Evolutionary conservation across 1,284 basidiomycete species (phyloP).

Genomic region (Marasmius fiardii): DNA sequence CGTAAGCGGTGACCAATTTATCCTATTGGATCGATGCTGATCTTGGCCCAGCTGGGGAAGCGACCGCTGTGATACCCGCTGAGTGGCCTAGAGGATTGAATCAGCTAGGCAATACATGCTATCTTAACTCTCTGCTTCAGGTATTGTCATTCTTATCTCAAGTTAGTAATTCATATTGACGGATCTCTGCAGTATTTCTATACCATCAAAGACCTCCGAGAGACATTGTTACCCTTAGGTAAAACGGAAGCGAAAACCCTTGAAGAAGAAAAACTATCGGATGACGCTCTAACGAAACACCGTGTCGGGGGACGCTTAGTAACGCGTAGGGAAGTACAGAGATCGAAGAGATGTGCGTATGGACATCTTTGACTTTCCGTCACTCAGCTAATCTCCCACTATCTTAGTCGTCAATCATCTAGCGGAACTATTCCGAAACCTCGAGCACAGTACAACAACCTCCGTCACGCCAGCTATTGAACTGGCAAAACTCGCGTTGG

Average conservation of each 20-base stretch:
- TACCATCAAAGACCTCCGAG: constrained; percentile 86
- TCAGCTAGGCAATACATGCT: constrained; percentile 93
- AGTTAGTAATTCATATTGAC: not conserved
- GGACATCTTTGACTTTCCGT: not conserved
- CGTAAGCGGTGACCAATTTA: constrained; percentile 45
- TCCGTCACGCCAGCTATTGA: constrained; percentile 84
- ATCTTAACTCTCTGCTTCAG: constrained; percentile 85
- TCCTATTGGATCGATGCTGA: not conserved
- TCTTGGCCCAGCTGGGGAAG: constrained; percentile 54
- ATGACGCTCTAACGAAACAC: constrained; percentile 76
- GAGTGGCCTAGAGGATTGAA: constrained; percentile 85
- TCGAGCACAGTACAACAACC: constrained; percentile 64
- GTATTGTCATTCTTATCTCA: constrained; percentile 28
- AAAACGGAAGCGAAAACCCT: constrained; percentile 50
- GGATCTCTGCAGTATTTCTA: constrained; percentile 75
- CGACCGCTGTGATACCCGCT: constrained; percentile 42
- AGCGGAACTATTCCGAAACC: constrained; percentile 73
- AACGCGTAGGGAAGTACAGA: constrained; percentile 73
- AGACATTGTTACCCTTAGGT: constrained; percentile 65
- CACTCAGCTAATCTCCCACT: constrained; percentile 2
- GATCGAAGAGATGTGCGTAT: constrained; percentile 78
- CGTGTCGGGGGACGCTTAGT: constrained; percentile 86
- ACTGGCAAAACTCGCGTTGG: constrained; percentile 88
- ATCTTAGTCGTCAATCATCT: constrained; percentile 73
- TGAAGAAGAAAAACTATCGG: constrained; percentile 69